These are phyloP conservation scores for Brassica balearica DNA, from an alignment of 441 rosid species.

Conservation along the genomic window DNA sequence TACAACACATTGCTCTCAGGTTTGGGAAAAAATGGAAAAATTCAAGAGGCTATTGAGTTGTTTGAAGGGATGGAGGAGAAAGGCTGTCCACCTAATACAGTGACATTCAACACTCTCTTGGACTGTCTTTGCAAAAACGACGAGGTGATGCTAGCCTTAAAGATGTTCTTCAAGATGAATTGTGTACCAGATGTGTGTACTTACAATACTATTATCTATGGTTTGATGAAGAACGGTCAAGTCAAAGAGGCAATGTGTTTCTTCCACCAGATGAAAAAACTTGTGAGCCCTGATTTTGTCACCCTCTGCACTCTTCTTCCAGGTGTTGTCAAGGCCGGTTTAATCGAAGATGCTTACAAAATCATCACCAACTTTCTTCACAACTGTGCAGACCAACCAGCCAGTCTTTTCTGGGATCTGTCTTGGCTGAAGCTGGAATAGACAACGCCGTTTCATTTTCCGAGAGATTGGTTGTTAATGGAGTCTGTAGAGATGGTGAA, in stretches of 20 bases:
- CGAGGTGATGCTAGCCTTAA: slow-evolving; percentile 71
- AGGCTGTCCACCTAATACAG: slow-evolving; percentile 77
- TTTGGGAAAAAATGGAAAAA: slow-evolving; percentile 75
- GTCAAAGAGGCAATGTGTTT: slow-evolving; percentile 72
- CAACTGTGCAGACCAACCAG: slow-evolving; percentile 40
- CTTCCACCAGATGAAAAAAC: slow-evolving; percentile 91
- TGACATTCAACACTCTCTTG: slow-evolving; percentile 83
- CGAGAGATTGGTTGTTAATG: slow-evolving; percentile 60
- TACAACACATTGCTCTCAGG: slow-evolving; percentile 84
- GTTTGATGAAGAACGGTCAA: slow-evolving; percentile 65
- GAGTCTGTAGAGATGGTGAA: slow-evolving; percentile 60
- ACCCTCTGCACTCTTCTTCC: slow-evolving; percentile 92
- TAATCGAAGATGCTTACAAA: slow-evolving; percentile 70
- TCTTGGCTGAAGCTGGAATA: slow-evolving; percentile 64
- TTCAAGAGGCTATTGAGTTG: slow-evolving; percentile 64
- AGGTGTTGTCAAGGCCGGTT: slow-evolving; percentile 71
- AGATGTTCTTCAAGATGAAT: slow-evolving; percentile 68
- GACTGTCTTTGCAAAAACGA: slow-evolving; percentile 95
- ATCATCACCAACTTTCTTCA: slow-evolving; percentile 63
- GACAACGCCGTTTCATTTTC: slow-evolving; percentile 66
- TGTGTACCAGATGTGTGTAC: slow-evolving; percentile 83
- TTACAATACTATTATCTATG: slow-evolving; percentile 82
- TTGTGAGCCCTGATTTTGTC: slow-evolving; percentile 73
- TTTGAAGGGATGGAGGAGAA: slow-evolving; percentile 62
- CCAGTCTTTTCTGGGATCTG: slow-evolving; percentile 66